Evolutionary conservation across 2,329 filamentous ascomycete species (phyloP), one percentile per base, ranked within the genome.

Genomic region (Sarocladium kiliense): DNA sequence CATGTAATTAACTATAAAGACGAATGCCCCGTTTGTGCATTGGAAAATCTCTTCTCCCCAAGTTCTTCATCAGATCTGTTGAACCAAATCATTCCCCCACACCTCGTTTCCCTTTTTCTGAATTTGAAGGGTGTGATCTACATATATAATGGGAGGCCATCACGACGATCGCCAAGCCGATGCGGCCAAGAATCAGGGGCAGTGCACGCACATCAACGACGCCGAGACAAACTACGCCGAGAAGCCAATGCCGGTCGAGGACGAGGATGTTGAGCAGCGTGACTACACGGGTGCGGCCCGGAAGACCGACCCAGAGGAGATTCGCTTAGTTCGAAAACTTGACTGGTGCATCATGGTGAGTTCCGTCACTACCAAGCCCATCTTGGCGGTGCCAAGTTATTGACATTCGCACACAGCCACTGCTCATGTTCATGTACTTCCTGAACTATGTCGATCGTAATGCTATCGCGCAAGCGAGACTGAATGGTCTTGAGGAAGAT

Each of bases 401-500:
- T 39, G 5, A 37, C 32, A 36, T 26, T 2, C 23, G 5, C 47
- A 27, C 3, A 47, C 14, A 66, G 64, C 64, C 64, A 1, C 60
- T 58, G 27, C 57, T 66, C n/a, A 76, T 72, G 60, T 37, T 71
- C 6, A 77, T 74, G 71, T 75, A 75, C 53, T 75, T 73, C 55
- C 63, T 75, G 42, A 75, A 73, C 58, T 74, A 73, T 55, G 65
- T 76, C 56, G 74, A 77, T 37, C 65, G 74, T 27, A 76, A 76
- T 39, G 74, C 74, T 42, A 75, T 78, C 54, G 73, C 74, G 0
- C 73, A 75, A 42, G 75, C 75, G 5, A 70, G 75, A 55, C 61
- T 74, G 10, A 79, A 78, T 2, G 74, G 75, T 10, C 60, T 78
- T 3, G 73, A 77, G 56, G 62, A 70, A 10, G 76, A 84, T 54